Evolutionary conservation across 2,329 filamentous ascomycete genomes (phyloP).

Genomic region (Periglandula ipomoeae): DNA sequence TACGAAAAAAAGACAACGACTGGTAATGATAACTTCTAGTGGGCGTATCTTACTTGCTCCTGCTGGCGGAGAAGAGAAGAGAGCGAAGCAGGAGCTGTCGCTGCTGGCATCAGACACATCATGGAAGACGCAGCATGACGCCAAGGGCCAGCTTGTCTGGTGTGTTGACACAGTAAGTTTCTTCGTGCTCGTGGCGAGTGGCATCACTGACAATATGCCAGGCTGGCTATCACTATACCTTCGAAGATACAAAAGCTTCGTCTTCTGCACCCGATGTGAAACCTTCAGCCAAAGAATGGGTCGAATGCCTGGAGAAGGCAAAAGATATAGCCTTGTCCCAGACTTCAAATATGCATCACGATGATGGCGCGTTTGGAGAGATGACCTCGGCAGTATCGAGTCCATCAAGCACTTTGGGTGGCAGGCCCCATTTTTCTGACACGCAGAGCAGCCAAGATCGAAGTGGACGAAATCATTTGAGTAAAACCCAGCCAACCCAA

Average conservation of each 20-base stretch:
- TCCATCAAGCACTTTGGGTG: slow-evolving; percentile 63
- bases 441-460: slow-evolving; percentile 40
- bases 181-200: not conserved
- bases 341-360: slow-evolving; percentile 56
- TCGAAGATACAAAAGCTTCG: slow-evolving; percentile 79
- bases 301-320: slow-evolving; percentile 78
- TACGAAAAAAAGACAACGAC: slow-evolving; percentile 82
- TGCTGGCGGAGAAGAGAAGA: slow-evolving; percentile 90
- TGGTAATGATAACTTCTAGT: slow-evolving; percentile 92
- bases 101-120: slow-evolving; percentile 64
- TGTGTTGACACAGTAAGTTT: slow-evolving; percentile 82
- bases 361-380: slow-evolving; percentile 58
- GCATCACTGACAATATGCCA: slow-evolving; percentile 30
- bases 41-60: slow-evolving; percentile 84
- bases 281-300: slow-evolving; percentile 78
- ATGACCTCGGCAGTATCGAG: slow-evolving; percentile 67
- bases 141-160: slow-evolving; percentile 84
- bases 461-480: slow-evolving; percentile 46
- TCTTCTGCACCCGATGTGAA: slow-evolving; percentile 50
- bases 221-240: slow-evolving; percentile 84
- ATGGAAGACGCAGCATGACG: slow-evolving; percentile 73
- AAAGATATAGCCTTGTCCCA: slow-evolving; percentile 76
- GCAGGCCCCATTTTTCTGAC: slow-evolving; percentile 43
- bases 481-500: slow-evolving; percentile 47
- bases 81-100: slow-evolving; percentile 86